Percentiles rank a stretch among this genome's conserved stretches.
These are phyloP conservation scores for Klebsormidium nitens DNA, from an alignment of 139 green algal species.

Conservation along the genomic window DNA sequence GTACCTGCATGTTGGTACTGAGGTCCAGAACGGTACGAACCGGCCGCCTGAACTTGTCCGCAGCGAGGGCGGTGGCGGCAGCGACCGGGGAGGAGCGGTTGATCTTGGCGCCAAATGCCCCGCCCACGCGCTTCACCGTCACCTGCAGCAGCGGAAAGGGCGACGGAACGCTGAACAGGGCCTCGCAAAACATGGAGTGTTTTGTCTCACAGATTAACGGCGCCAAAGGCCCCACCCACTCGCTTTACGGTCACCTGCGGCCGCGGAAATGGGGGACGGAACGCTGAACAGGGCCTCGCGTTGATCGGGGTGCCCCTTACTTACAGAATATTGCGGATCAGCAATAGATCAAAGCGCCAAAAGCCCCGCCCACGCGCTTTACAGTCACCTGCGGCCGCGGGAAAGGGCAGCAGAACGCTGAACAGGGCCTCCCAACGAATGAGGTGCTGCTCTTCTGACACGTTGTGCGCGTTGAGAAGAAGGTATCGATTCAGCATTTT, in stretches of 20 bases:
- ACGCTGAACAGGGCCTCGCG: neutral
- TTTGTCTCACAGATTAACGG: too few relatives aligned
- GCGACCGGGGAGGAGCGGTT: conserved; percentile 39
- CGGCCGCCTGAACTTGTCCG: conserved; percentile 25
- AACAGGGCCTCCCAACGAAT: neutral
- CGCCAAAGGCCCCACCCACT: conserved; percentile 59
- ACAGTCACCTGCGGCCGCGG: conserved; percentile 36
- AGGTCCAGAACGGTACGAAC: conserved; percentile 37
- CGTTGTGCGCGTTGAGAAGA: too few relatives aligned
- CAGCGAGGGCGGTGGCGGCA: conserved; percentile 46
- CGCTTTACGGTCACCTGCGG: conserved; percentile 44
- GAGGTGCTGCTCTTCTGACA: too few relatives aligned
- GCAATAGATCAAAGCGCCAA: conserved; percentile 54
- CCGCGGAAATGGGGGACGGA: conserved; percentile 7
- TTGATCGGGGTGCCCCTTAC: too few relatives aligned
- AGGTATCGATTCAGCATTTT: too few relatives aligned
- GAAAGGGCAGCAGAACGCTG: neutral
- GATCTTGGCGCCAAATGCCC: conserved; percentile 61
- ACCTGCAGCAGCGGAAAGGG: conserved; percentile 30
- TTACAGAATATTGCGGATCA: too few relatives aligned
- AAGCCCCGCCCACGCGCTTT: conserved; percentile 58
- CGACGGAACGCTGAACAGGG: neutral
- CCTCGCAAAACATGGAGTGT: neutral
- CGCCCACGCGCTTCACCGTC: conserved; percentile 51
- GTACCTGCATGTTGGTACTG: conserved; percentile 28